These are phyloP conservation scores for Salisapilia sapeloensis DNA, from an alignment of 352 stramenopile genomes.

Conservation along the genomic window DNA sequence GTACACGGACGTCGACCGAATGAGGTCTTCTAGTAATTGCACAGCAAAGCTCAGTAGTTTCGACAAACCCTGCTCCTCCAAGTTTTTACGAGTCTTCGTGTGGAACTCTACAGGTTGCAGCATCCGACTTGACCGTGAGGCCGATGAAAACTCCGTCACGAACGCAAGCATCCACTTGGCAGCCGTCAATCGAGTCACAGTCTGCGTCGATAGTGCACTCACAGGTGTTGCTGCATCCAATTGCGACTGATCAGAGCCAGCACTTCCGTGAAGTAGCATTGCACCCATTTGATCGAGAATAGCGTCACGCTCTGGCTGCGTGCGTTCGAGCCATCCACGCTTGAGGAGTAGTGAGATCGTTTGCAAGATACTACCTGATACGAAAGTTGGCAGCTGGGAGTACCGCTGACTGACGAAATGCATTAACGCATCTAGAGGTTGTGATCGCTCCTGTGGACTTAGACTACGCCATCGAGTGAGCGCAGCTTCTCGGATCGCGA, in stretches of 20 bases:
- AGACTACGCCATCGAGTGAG: slow-evolving; percentile 47
- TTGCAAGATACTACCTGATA: slow-evolving; percentile 43
- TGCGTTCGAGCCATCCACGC: slow-evolving; percentile 59
- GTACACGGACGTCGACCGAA: slow-evolving; percentile 34
- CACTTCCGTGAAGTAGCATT: slow-evolving; percentile 36
- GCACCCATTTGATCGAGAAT: slow-evolving; percentile 58
- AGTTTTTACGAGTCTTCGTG: slow-evolving; percentile 36
- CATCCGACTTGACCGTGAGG: slow-evolving; percentile 64
- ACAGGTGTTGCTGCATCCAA: too few species aligned
- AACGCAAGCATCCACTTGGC: slow-evolving; percentile 75
- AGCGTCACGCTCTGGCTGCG: slow-evolving; percentile 20
- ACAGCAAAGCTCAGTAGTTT: slow-evolving; percentile 40
- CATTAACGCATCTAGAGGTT: slow-evolving; percentile 58
- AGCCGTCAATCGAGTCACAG: slow-evolving; percentile 27
- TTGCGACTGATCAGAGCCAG: too few species aligned
- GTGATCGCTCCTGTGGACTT: slow-evolving; percentile 19
- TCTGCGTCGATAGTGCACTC: too few species aligned
- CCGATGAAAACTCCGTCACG: slow-evolving; percentile 71
- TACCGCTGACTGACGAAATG: slow-evolving; percentile 56
- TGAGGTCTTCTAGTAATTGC: slow-evolving; percentile 50
- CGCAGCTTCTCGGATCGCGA: slow-evolving; percentile 56
- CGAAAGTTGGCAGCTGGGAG: slow-evolving; percentile 25
- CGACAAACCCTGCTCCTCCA: slow-evolving; percentile 45
- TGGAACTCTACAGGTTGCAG: slow-evolving; percentile 71
- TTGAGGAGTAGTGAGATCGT: slow-evolving; percentile 67